These are phyloP conservation scores for Zhuliangozyma blackwelliae DNA, from an alignment of 1,139 yeast species.

Conservation along the genomic window DNA sequence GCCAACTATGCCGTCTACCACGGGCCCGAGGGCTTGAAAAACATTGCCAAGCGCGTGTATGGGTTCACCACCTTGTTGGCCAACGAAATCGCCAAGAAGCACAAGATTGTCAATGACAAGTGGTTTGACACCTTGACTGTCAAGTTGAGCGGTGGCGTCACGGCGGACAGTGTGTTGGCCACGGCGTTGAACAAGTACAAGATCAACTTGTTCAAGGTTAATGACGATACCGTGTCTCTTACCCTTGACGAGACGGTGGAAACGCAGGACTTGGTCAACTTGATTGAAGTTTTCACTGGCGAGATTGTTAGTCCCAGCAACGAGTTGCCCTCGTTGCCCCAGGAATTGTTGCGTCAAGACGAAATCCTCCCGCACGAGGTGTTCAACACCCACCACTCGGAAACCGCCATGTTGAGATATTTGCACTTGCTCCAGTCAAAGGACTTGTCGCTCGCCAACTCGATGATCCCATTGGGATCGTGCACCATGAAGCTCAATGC, in stretches of 20 bases:
- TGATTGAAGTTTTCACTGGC: constrained; percentile 58
- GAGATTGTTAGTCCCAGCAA: constrained; percentile 17
- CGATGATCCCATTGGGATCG: constrained; percentile 96
- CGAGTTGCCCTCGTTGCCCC: constrained; percentile 51
- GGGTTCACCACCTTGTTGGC: constrained; percentile 76
- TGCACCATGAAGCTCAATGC: constrained; percentile 98
- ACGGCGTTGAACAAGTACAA: constrained; percentile 58
- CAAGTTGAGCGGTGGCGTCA: constrained; percentile 43
- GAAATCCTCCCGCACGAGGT: constrained; percentile 67
- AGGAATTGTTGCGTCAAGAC: constrained; percentile 56
- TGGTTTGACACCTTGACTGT: constrained; percentile 91
- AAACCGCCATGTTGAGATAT: constrained; percentile 91
- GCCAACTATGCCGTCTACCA: constrained; percentile 96
- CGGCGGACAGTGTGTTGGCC: constrained; percentile 53
- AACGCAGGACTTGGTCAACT: constrained; percentile 51
- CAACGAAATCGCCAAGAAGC: constrained; percentile 42
- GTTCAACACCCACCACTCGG: constrained; percentile 85
- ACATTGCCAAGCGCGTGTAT: constrained; percentile 75
- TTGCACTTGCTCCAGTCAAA: constrained; percentile 79
- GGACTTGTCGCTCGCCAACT: constrained; percentile 89
- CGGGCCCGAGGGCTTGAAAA: constrained; percentile 84
- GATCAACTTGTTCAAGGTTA: constrained; percentile 73
- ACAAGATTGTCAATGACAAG: constrained; percentile 50
- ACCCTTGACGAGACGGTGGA: constrained; percentile 86
- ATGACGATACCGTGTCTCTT: constrained; percentile 59